Conservation (phyloP, 1,139 yeast species). For the Diutina pseudorugosa region DNA sequence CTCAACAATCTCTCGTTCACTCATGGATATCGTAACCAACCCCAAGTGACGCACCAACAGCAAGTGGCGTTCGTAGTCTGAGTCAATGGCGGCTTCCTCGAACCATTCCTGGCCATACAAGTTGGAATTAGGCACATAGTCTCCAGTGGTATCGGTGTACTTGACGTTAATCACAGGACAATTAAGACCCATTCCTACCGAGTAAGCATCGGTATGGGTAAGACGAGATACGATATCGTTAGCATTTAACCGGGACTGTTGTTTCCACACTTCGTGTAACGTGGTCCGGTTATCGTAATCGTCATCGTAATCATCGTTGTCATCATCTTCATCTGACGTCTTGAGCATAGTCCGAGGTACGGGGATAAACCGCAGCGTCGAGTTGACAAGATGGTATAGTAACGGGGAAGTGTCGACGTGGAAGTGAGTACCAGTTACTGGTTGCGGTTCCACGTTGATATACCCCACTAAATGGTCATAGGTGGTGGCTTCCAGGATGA, state of each 20-base stretch:
- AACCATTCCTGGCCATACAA: slow-evolving; percentile 26
- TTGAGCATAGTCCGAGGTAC: slow-evolving; percentile 15
- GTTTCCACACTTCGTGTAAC: slow-evolving; percentile 18
- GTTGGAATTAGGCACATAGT: slow-evolving; percentile 26
- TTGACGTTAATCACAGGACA: slow-evolving; percentile 20
- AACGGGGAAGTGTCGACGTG: slow-evolving; percentile 26
- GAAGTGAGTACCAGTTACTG: slow-evolving; percentile 27
- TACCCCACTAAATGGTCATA: slow-evolving; percentile 21
- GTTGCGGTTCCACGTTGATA: slow-evolving; percentile 29
- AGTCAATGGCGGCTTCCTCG: slow-evolving; percentile 14
- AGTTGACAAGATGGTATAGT: slow-evolving; percentile 20
- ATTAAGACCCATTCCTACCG: slow-evolving; percentile 22
- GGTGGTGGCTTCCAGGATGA: slow-evolving; percentile 9
- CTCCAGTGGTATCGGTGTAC: slow-evolving; percentile 14
- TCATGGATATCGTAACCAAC: slow-evolving; percentile 21
- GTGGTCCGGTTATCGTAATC: slow-evolving; percentile 10
- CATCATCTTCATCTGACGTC: slow-evolving; percentile 5
- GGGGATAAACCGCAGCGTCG: slow-evolving; percentile 23
- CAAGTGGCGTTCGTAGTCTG: slow-evolving; percentile 21
- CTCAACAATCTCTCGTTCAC: slow-evolving; percentile 33
- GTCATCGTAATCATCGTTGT: slow-evolving; percentile 13
- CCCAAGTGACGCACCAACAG: slow-evolving; percentile 29
- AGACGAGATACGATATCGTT: slow-evolving; percentile 22
- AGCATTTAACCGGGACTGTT: slow-evolving; percentile 21
- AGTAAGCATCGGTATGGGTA: slow-evolving; percentile 17